Conservation (phyloP, 139 green algal species). For the Coelastrella sp. region DNA sequence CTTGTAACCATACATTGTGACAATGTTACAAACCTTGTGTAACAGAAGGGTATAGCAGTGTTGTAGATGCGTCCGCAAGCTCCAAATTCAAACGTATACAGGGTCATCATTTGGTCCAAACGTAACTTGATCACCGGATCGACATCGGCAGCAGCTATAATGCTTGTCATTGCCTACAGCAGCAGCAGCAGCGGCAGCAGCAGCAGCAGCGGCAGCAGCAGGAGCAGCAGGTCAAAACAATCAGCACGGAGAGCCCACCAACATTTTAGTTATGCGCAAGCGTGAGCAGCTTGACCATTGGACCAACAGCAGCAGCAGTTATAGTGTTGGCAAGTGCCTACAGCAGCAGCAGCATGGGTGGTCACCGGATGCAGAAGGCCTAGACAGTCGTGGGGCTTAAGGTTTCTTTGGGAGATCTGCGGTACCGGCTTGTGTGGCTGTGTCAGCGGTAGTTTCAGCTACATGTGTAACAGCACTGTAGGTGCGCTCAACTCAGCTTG, state of each 20-base stretch:
- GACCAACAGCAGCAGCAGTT: too few relatives aligned
- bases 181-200: neutral
- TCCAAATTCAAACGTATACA: constrained; percentile 45
- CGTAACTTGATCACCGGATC: constrained; percentile 6
- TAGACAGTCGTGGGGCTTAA: too few relatives aligned
- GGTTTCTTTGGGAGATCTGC: too few relatives aligned
- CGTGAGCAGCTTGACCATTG: too few relatives aligned
- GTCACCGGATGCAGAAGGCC: too few relatives aligned
- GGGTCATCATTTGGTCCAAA: constrained; percentile 18
- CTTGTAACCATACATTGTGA: neutral
- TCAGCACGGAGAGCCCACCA: neutral
- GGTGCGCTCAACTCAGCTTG: too few relatives aligned
- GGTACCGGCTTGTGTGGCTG: too few relatives aligned
- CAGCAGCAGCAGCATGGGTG: too few relatives aligned
- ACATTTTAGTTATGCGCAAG: too few relatives aligned
- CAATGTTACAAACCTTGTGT: constrained; percentile 18
- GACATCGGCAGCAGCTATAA: constrained; percentile 24
- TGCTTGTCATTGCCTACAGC: constrained; percentile 24
- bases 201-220: neutral
- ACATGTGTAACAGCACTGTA: too few relatives aligned
- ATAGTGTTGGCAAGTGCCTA: too few relatives aligned
- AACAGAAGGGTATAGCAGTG: constrained; percentile 31
- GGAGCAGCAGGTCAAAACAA: neutral
- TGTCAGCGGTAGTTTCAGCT: too few relatives aligned
- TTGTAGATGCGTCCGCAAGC: constrained; percentile 33